A percentile compares a stretch with the other conserved stretches of the same genome.
Evolutionary conservation across 75 land plant genomes (phyloP).

Genomic region (Ceratopteris richardii): DNA sequence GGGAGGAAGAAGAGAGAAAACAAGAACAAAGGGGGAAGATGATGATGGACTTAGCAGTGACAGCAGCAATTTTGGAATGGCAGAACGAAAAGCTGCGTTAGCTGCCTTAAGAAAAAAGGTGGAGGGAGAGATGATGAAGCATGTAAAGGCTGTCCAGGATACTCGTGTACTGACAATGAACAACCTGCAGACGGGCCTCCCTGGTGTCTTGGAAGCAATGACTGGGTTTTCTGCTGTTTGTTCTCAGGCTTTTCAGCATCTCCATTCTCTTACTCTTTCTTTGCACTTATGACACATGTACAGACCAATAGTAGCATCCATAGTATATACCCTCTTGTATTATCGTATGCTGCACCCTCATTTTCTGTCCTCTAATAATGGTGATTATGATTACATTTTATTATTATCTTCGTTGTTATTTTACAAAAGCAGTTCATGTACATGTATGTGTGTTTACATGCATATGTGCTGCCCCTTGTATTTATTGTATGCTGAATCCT

Average conservation of each 20-base stretch:
- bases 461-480: too few relatives aligned
- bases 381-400: too few relatives aligned
- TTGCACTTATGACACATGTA: too few relatives aligned
- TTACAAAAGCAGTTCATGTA: too few relatives aligned
- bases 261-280: background rate
- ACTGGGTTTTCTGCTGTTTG: slow-evolving; percentile 62
- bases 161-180: slow-evolving; percentile 72
- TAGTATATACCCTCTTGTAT: too few relatives aligned
- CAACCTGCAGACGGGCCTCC: slow-evolving; percentile 80
- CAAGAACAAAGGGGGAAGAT: slow-evolving; percentile 15
- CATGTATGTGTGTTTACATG: too few relatives aligned
- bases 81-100: slow-evolving; percentile 40
- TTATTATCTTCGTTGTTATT: too few relatives aligned
- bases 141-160: slow-evolving; percentile 43
- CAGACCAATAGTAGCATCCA: too few relatives aligned
- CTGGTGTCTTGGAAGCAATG: slow-evolving; percentile 77
- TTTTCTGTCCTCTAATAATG: too few relatives aligned
- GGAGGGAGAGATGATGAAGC: slow-evolving; percentile 59
- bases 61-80: background rate
- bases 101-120: slow-evolving; percentile 43
- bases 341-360: too few relatives aligned
- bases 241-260: slow-evolving; percentile 32
- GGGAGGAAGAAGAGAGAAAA: slow-evolving; percentile 24
- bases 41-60: background rate
- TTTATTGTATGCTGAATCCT: too few relatives aligned